Base-by-base conservation (phyloP, 1,139 yeast genomes). In the Geotrichum restrictum region DNA sequence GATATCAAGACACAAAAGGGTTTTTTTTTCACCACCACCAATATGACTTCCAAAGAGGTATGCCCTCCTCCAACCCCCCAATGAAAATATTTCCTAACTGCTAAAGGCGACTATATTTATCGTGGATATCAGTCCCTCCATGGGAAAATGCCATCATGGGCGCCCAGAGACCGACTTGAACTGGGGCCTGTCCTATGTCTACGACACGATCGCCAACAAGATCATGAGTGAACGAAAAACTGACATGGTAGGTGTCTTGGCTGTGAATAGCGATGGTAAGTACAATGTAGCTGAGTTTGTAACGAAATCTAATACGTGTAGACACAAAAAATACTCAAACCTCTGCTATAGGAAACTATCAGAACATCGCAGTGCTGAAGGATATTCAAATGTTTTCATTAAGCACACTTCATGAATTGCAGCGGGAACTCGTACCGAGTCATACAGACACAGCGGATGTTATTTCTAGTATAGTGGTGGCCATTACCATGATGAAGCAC, bases 201-300 rank as follows among this genome's bases (percentile, higher is more conserved):
- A 71, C 57, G 76, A 77, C 55, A 65, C 71, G 36, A 66, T 80
- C 21, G 63, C 75, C 3, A 66, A 71, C 34, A 77, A 80, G 62
- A 61, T 74, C 10, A 45, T 73, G 36, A 70, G 74, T 50, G 83
- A 74, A 4, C 71, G 87, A 44, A 82, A 81, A 61, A 76, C 82
- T 3, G 88, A 83, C 60, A 69, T 70, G 40, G 72, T 81, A 1
- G 78, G 81, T 0, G 64, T 81, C 2, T 68, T 79, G 1, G 68
- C 73, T 0, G 72, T 72, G 24, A 74, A 79, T 56, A 69, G 73
- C 1, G 59, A 64, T 6, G 60, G 60, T 53, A 51, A 44, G 48
- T 44, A 36, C 40, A 34, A 46, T 19, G 39, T 36, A 24, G 29
- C 3, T 3, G 3, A 13, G n/a, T 29, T n/a, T 41, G 45, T 21